phyloP scores from a whole-genome alignment of 1,284 basidiomycete genomes.

The Austroboletus rostrupii region DNA sequence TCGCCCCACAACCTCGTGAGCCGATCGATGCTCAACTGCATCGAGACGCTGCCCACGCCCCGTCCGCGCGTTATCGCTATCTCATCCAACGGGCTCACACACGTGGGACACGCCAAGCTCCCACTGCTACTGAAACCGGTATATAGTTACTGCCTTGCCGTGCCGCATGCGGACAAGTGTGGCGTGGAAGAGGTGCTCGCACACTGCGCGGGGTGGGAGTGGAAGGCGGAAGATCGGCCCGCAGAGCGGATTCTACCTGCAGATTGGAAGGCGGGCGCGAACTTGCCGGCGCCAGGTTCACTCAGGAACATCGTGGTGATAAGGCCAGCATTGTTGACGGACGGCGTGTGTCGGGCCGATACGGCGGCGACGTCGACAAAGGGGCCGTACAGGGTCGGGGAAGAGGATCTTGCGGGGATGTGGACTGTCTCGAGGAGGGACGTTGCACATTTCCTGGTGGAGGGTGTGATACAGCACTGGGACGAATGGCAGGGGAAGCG shows the following conservation, averaged over 20 bases:
- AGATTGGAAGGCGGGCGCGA: slow-evolving; percentile 36
- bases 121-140: slow-evolving; percentile 47
- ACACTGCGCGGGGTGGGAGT: slow-evolving; percentile 44
- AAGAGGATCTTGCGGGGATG: slow-evolving; percentile 33
- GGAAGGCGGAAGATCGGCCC: slow-evolving; percentile 37
- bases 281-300: slow-evolving; percentile 39
- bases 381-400: slow-evolving; percentile 36
- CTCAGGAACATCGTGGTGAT: slow-evolving; percentile 47
- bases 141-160: slow-evolving; percentile 38
- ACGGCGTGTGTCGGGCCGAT: slow-evolving; percentile 47
- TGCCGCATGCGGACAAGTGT: slow-evolving; percentile 54
- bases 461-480: slow-evolving; percentile 48
- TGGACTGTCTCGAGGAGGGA: slow-evolving; percentile 63
- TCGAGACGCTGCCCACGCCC: slow-evolving; percentile 26
- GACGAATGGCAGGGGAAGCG: slow-evolving; percentile 46
- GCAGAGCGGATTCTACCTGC: slow-evolving; percentile 31
- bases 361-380: background rate
- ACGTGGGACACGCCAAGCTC: slow-evolving; percentile 39
- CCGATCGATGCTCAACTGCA: slow-evolving; percentile 23
- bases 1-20: slow-evolving; percentile 31
- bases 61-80: slow-evolving; percentile 50
- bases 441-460: slow-evolving; percentile 61
- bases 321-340: slow-evolving; percentile 53
- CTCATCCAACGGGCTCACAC: slow-evolving; percentile 51
- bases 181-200: slow-evolving; percentile 48